Evolutionary conservation across 108 stramenopile species (phyloP), one percentile per base, ranked within the genome.

Genomic region (Cyclotella kingstonii): DNA sequence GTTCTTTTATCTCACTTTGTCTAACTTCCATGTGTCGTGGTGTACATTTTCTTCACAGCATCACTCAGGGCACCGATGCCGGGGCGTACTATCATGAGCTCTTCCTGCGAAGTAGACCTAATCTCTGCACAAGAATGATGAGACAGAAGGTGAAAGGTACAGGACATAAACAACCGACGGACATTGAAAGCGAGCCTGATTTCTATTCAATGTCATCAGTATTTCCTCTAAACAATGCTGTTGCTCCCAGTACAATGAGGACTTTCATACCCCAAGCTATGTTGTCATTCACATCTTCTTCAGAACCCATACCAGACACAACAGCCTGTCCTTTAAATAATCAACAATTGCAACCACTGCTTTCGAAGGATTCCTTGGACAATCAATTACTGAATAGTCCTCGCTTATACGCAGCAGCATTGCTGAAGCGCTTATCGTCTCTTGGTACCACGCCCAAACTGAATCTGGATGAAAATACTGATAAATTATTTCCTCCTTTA

Each of bases 131-230:
- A 59, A 76, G 83, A 23, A 92, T 95, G 94, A 66, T 66, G 10
- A 76, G 91, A 15, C 88, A 89, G 64, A 92, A 92, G 63, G 87
- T 92, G 40, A 92, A 92, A 65, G 94, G 90, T 12, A 92, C 90
- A 2, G 90, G 90, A 3, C 89, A 92, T 67, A 92, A 92, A 74
- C 86, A 90, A 76, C 89, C 89, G 2, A 82, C 87, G 19, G 89
- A 92, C 73, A 80, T 80, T 19, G 66, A 70, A 14, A 81, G 79
- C 29, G 90, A 92, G 64, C 90, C 94, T 2, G 87, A 92, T 61
- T 90, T 95, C 57, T 92, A 95, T 40, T 44, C 70, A 29, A 84
- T 91, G 86, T 56, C 82, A 10, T 66, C 58, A 5, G 46, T 72
- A 10, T n/a, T n/a, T n/a, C 10, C 27, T 28, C 14, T 31, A 17